Evolutionary conservation across 352 stramenopile genomes (phyloP).

Genomic region (Phytopythium litorale): DNA sequence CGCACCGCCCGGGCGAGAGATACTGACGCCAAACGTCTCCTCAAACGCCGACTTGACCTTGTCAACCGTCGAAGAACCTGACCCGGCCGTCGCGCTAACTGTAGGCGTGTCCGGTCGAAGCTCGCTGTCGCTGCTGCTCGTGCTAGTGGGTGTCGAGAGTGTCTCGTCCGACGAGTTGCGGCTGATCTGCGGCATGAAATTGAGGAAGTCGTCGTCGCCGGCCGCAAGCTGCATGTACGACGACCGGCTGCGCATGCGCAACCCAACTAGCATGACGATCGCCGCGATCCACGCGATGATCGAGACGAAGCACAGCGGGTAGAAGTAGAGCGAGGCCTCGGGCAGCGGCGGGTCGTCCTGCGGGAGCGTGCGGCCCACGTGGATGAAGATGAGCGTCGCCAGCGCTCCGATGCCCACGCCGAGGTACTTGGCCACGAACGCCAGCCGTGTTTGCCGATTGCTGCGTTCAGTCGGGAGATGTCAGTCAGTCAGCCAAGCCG

Average conservation of each 20-base stretch:
- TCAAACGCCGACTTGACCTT: constrained; percentile 67
- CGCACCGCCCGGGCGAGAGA: constrained; percentile 26
- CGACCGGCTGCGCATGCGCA: constrained; percentile 55
- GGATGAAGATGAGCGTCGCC: constrained; percentile 48
- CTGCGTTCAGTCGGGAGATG: background rate
- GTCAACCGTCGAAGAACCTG: constrained; percentile 32
- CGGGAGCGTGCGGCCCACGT: constrained; percentile 43
- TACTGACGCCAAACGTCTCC: constrained; percentile 58
- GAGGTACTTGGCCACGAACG: constrained; percentile 60
- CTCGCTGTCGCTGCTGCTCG: constrained; percentile 23
- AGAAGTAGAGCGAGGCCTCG: constrained; percentile 67
- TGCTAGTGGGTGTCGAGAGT: constrained; percentile 15
- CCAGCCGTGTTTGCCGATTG: constrained; percentile 64
- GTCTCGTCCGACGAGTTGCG: constrained; percentile 21
- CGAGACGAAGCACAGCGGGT: constrained; percentile 73
- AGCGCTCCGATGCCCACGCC: constrained; percentile 51
- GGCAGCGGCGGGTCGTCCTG: constrained; percentile 27
- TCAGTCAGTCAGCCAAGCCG: background rate
- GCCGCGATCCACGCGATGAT: constrained; percentile 65
- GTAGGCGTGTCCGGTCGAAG: constrained; percentile 3
- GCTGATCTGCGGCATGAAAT: constrained; percentile 38
- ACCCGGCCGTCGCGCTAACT: constrained; percentile 5
- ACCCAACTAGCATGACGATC: constrained; percentile 58
- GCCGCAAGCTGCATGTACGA: constrained; percentile 62
- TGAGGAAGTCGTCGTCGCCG: constrained; percentile 49